These are phyloP conservation scores for Pseudocercospora eumusae DNA, from an alignment of 2,329 filamentous ascomycete genomes.

Conservation along the genomic window DNA sequence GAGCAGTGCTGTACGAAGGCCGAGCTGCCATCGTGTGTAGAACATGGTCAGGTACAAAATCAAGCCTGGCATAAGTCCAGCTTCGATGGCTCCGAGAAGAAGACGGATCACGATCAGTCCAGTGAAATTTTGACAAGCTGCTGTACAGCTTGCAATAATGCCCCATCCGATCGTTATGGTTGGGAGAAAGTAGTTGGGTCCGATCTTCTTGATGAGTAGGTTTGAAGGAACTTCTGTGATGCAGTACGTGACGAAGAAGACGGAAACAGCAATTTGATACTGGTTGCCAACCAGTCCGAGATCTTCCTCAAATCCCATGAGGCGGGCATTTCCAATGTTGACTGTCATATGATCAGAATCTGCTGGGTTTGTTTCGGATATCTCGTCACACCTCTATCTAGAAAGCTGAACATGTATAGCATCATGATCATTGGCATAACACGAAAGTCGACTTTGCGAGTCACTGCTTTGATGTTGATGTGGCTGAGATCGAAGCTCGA, in stretches of 20 bases:
- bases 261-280: constrained; percentile 23
- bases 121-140: constrained; percentile 12
- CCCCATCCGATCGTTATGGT: constrained; percentile 17
- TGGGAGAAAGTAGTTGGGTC: constrained; percentile 17
- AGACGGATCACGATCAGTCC: constrained; percentile 19
- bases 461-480: constrained; percentile 48
- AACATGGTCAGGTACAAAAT: constrained; percentile 67
- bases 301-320: constrained; percentile 19
- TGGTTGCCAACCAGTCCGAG: constrained; percentile 16
- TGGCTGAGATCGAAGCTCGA: background rate
- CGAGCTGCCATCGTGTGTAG: constrained; percentile 71
- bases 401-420: constrained; percentile 75
- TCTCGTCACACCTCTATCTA: constrained; percentile 44
- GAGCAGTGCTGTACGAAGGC: constrained; percentile 69
- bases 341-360: constrained; percentile 6
- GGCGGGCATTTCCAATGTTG: constrained; percentile 20
- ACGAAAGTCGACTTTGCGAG: constrained; percentile 69
- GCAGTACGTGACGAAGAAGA: constrained; percentile 29
- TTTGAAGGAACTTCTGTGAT: constrained; percentile 19
- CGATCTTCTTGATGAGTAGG: constrained; percentile 20
- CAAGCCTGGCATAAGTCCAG: constrained; percentile 7
- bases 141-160: constrained; percentile 18
- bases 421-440: constrained; percentile 69
- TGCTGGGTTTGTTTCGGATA: background rate
- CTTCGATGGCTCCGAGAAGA: constrained; percentile 23